A percentile compares a stretch with the other conserved stretches of the same genome.
Conservation (phyloP, 176 grass and related monocot species). For the Triticum monococcum region DNA sequence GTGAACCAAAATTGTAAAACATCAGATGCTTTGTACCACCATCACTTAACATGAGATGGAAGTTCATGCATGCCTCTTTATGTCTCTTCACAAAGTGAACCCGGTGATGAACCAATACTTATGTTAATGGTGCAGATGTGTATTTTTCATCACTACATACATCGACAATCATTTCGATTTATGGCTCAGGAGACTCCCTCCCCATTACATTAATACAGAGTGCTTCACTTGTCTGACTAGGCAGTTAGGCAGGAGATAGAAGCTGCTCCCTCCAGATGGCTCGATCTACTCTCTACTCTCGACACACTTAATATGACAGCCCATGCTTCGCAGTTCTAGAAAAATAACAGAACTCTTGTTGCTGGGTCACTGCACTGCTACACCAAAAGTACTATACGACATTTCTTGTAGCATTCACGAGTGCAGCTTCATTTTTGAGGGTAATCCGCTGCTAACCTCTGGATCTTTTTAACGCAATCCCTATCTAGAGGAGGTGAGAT, state of each 20-base stretch:
- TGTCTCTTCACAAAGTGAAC: too few relatives aligned
- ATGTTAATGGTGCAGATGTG: too few relatives aligned
- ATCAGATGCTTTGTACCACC: too few relatives aligned
- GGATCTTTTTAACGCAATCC: background rate
- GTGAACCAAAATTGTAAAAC: too few relatives aligned
- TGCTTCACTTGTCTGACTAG: background rate
- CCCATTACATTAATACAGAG: too few relatives aligned
- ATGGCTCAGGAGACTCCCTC: too few relatives aligned
- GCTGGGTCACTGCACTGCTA: too few relatives aligned
- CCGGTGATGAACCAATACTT: too few relatives aligned
- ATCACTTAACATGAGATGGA: too few relatives aligned
- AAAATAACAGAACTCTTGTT: background rate
- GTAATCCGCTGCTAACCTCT: background rate
- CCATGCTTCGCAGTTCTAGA: background rate
- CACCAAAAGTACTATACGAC: background rate
- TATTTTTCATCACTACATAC: too few relatives aligned
- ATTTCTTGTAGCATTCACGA: background rate
- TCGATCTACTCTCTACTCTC: background rate
- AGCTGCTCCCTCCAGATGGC: background rate
- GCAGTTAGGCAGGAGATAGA: background rate
- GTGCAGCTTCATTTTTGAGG: background rate
- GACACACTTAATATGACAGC: background rate
- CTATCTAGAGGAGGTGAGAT: background rate
- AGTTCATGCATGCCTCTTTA: too few relatives aligned
- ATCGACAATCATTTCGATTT: too few relatives aligned